These are phyloP conservation scores for Termitomyces sp. DNA, from an alignment of 768 basidiomycete genomes.

Conservation along the genomic window DNA sequence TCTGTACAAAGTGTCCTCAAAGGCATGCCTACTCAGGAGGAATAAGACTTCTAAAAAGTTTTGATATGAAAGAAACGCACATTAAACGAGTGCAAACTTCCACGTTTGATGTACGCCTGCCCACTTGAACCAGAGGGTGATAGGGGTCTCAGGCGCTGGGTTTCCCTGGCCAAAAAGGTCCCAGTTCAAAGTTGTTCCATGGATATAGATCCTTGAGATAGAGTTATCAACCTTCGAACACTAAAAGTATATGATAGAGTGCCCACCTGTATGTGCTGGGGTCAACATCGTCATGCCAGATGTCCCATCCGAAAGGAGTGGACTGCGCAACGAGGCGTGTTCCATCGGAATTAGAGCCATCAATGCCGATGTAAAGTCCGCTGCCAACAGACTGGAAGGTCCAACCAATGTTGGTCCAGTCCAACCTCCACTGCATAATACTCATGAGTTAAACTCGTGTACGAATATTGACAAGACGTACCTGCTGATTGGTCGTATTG, in stretches of 20 bases:
- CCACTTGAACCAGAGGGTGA: conserved; percentile 48
- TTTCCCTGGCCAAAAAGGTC: conserved; percentile 47
- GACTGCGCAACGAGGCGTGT: conserved; percentile 31
- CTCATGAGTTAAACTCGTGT: neutral
- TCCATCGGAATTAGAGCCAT: conserved; percentile 36
- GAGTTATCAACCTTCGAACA: neutral
- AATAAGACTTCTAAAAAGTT: neutral
- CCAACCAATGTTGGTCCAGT: conserved; percentile 33
- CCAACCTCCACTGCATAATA: conserved; percentile 40
- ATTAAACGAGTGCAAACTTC: conserved; percentile 28
- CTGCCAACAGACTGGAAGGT: conserved; percentile 36
- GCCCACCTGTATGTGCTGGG: conserved; percentile 37
- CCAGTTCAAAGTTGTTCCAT: conserved; percentile 35
- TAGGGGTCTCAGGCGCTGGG: conserved; percentile 34
- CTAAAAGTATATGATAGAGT: neutral
- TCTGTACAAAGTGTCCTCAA: neutral
- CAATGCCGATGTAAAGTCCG: conserved; percentile 36
- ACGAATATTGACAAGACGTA: conserved; percentile 15
- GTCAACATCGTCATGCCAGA: conserved; percentile 41
- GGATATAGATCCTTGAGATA: conserved; percentile 37
- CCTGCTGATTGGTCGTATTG: conserved; percentile 44
- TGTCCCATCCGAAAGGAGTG: conserved; percentile 40
- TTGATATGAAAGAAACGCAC: neutral
- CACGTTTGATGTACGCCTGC: conserved; percentile 49
- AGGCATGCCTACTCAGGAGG: neutral